These are phyloP conservation scores for Kwoniella sp. DNA, from an alignment of 768 basidiomycete species.

Conservation along the genomic window DNA sequence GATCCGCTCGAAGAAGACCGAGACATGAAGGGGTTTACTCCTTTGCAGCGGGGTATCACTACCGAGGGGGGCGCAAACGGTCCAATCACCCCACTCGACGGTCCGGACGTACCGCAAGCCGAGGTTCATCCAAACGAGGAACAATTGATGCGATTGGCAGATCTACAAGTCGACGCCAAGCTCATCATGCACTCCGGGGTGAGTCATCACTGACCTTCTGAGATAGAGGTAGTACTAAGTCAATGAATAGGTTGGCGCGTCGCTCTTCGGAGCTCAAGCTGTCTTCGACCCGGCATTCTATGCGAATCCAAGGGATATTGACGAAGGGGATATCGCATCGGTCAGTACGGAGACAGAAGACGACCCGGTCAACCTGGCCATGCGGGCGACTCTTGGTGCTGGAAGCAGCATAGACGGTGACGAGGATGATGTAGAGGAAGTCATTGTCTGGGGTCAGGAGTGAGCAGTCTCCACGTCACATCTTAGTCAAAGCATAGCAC, in stretches of 20 bases:
- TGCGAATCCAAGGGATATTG: constrained; percentile 15
- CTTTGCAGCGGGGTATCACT: constrained; percentile 63
- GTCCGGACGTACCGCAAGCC: not conserved
- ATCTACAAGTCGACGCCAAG: constrained; percentile 70
- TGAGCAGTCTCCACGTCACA: not conserved
- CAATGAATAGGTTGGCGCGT: constrained; percentile 7
- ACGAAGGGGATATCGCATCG: constrained; percentile 63
- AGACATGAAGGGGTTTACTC: constrained; percentile 81
- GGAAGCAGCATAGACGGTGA: constrained; percentile 56
- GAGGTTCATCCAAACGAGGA: constrained; percentile 85
- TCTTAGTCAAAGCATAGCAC: too few relatives aligned
- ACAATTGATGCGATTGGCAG: constrained; percentile 87
- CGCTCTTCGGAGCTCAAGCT: not conserved
- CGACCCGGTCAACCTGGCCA: constrained; percentile 64
- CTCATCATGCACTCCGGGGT: constrained; percentile 65
- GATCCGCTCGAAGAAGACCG: constrained; percentile 81
- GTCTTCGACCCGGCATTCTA: not conserved
- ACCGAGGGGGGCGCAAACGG: not conserved
- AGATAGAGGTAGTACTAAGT: too few relatives aligned
- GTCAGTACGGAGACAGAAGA: constrained; percentile 72
- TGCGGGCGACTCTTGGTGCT: constrained; percentile 60
- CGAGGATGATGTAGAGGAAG: constrained; percentile 59
- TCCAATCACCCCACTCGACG: not conserved
- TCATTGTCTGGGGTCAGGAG: constrained; percentile 58
- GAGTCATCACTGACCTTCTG: too few relatives aligned